These are phyloP conservation scores for Dryadomyces quercivorus DNA, from an alignment of 2,329 filamentous ascomycete genomes.

Conservation along the genomic window DNA sequence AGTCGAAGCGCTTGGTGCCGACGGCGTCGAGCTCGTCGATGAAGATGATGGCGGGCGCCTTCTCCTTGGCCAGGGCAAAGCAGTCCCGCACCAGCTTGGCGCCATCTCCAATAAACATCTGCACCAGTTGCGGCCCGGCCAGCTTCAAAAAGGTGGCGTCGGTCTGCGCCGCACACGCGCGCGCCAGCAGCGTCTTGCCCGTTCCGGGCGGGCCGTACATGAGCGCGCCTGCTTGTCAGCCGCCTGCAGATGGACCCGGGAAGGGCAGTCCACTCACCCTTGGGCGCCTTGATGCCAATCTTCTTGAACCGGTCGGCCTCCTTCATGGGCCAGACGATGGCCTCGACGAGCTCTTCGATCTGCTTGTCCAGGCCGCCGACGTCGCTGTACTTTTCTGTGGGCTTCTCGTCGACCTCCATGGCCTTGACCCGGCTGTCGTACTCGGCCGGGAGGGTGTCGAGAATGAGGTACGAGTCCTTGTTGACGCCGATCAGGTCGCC, in stretches of 20 bases:
- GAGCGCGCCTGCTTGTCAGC: constrained; percentile 56
- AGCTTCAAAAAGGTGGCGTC: constrained; percentile 98
- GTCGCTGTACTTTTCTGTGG: constrained; percentile 96
- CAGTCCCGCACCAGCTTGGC: constrained; percentile 96
- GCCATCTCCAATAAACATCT: constrained; percentile 99
- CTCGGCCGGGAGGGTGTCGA: constrained; percentile 93
- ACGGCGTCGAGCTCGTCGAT: constrained; percentile 97
- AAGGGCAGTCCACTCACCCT: constrained; percentile 53
- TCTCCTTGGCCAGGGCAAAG: constrained; percentile 96
- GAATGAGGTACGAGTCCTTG: constrained; percentile 95
- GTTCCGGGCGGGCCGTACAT: constrained; percentile 96
- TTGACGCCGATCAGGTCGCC: constrained; percentile 96
- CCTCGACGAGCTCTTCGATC: constrained; percentile 96
- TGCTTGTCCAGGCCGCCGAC: constrained; percentile 97
- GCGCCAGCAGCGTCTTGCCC: constrained; percentile 81
- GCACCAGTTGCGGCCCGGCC: constrained; percentile 90
- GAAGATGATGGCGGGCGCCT: constrained; percentile 98
- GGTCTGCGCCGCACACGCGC: constrained; percentile 94
- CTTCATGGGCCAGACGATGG: constrained; percentile 99
- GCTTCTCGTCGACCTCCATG: constrained; percentile 99
- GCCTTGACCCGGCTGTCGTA: constrained; percentile 99
- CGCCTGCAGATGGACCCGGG: too few species aligned
- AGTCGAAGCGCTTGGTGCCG: constrained; percentile 98
- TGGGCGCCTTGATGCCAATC: constrained; percentile 98
- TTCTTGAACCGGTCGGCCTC: constrained; percentile 98